Base-by-base conservation (phyloP, 495 filamentous ascomycete species). In the Daldinia vernicosa region DNA sequence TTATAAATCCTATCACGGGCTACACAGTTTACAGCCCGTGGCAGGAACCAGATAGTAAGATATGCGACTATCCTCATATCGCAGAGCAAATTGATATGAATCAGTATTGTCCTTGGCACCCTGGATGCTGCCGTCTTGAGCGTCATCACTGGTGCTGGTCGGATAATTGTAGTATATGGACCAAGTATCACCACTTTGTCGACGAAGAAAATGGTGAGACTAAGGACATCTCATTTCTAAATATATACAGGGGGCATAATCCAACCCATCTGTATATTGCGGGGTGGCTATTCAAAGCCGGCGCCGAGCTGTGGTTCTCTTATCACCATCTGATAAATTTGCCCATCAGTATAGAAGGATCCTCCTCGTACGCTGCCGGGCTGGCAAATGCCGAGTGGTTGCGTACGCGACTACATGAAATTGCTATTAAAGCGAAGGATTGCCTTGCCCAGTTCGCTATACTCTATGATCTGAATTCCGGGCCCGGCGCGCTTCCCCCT, bases 1-100 rank as follows among this genome's bases (percentile, higher is more conserved):
- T 67, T 11, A 4, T 76, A 0, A 66, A 76, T 26, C 71, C 71
- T 2, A 30, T 27, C 1, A 76, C 74, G 1, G 60, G 70, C 2
- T 71, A 74, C 22, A 63, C 57, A 0, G 67, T 76, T 8, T 52
- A 57, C n/a, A 69, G 63, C 17, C 74, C 74, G 0, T 76, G 50
- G 22, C 74, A 74, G 26, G 57, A 66, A 4, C 71, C 67, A 4
- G 4, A 19, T 2, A 9, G 17, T 2, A 5, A 0, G 1, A 32
- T 22, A 30, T 70, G 70, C 40, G 6, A 39, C 0, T 55, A 69
- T 19, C 60, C 67, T 11, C 53, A 54, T n/a, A 24, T 55, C 0
- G 1, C 45, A 6, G 28, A 19, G 2, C 7, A 30, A 4, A 53
- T 68, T 19, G 40, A 51, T 8, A 27, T 26, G 12, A 14, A 28